These are phyloP conservation scores for Globisporangium carolinianum DNA, from an alignment of 352 stramenopile species.

Conservation along the genomic window DNA sequence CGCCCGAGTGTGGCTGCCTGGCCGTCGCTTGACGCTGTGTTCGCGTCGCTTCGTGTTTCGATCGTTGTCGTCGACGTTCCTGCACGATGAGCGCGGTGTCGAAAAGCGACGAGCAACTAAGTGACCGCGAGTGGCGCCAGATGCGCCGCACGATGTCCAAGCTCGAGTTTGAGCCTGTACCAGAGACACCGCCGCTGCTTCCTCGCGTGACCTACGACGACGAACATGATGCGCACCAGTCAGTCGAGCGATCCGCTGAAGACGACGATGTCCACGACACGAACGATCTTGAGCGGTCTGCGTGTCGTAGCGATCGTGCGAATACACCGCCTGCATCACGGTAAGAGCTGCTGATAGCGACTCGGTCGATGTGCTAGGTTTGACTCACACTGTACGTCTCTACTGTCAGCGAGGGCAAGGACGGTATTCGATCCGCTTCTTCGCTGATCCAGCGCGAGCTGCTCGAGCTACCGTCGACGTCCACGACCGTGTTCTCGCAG, in stretches of 20 bases:
- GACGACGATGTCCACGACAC: slow-evolving; percentile 1
- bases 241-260: neutral
- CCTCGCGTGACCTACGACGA: slow-evolving; percentile 28
- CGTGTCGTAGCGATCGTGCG: too few species aligned
- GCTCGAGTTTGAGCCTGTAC: slow-evolving; percentile 59
- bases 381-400: too few species aligned
- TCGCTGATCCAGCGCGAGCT: neutral
- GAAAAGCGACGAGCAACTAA: slow-evolving; percentile 19
- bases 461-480: neutral
- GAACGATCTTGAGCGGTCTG: slow-evolving; percentile 3
- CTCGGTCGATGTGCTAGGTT: too few species aligned
- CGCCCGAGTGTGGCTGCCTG: too few species aligned
- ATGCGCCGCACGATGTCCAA: slow-evolving; percentile 44
- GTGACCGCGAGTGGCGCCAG: slow-evolving; percentile 50
- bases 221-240: too few species aligned
- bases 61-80: too few species aligned
- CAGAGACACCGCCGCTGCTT: slow-evolving; percentile 40
- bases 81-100: too few species aligned
- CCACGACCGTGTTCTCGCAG: neutral
- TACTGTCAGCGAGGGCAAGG: too few species aligned
- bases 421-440: neutral
- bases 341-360: neutral
- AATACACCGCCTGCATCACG: neutral
- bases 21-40: too few species aligned
- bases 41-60: too few species aligned